Evolutionary conservation across 1,139 yeast species (phyloP).

Genomic region (Scheffersomyces cryptocercus): DNA sequence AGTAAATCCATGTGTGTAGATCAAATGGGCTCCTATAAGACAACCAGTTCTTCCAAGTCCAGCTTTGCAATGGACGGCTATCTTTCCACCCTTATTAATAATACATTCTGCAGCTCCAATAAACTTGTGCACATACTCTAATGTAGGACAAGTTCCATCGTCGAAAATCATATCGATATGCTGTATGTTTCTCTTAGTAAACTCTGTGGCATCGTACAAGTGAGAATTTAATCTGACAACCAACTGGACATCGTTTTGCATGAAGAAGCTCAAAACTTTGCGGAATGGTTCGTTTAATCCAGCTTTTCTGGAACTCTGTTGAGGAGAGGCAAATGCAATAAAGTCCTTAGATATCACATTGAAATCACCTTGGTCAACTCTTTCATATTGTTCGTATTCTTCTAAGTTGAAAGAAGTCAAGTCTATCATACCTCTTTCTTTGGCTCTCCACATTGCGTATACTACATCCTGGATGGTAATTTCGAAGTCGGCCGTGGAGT

Average conservation of each 20-base stretch:
- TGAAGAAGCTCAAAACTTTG: conserved; percentile 77
- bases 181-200: conserved; percentile 78
- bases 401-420: conserved; percentile 86
- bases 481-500: conserved; percentile 91
- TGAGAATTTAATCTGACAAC: conserved; percentile 93
- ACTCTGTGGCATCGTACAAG: conserved; percentile 80
- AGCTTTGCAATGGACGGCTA: conserved; percentile 98
- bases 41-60: conserved; percentile 98
- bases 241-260: conserved; percentile 71
- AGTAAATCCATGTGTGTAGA: conserved; percentile 94
- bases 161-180: conserved; percentile 96
- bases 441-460: conserved; percentile 98
- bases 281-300: conserved; percentile 69
- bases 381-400: conserved; percentile 89
- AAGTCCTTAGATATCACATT: conserved; percentile 90
- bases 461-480: conserved; percentile 92
- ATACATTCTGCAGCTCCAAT: conserved; percentile 94
- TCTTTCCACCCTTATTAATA: conserved; percentile 80
- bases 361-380: conserved; percentile 97
- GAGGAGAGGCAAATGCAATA: conserved; percentile 97
- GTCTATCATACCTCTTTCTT: conserved; percentile 86
- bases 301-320: conserved; percentile 56
- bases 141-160: conserved; percentile 96
- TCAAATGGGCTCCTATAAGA: conserved; percentile 93
- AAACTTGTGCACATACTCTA: conserved; percentile 88